Percentiles rank a stretch among this genome's conserved stretches.
These are phyloP conservation scores for Candolleomyces eurysporus DNA, from an alignment of 768 basidiomycete species.

Conservation along the genomic window DNA sequence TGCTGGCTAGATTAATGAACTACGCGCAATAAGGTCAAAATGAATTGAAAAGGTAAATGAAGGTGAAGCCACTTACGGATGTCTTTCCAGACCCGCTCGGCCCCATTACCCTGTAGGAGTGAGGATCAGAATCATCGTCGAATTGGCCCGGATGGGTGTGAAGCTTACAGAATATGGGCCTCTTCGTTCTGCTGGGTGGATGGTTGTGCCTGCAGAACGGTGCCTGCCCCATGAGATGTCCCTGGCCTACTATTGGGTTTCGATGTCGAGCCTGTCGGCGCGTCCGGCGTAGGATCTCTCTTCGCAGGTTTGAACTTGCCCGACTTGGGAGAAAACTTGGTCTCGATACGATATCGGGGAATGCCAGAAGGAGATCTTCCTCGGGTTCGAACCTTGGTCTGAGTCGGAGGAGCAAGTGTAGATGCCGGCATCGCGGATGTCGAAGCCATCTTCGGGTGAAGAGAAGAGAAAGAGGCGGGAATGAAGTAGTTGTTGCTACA, in stretches of 20 bases:
- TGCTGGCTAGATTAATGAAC: conserved; percentile 25
- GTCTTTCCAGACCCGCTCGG: conserved; percentile 16
- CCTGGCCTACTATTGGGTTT: neutral
- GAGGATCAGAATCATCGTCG: neutral
- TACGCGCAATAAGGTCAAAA: conserved; percentile 1
- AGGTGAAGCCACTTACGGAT: conserved; percentile 5
- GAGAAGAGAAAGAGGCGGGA: no score
- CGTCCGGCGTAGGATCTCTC: neutral
- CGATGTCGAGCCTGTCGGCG: neutral
- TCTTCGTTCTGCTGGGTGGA: neutral
- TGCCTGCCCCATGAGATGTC: neutral
- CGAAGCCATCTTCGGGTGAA: no score
- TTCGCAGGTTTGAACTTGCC: neutral
- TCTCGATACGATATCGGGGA: neutral
- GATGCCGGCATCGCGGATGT: no score
- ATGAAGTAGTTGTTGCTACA: no score
- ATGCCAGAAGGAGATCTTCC: neutral
- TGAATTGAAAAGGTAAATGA: neutral
- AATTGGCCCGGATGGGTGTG: neutral
- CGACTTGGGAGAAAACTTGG: neutral
- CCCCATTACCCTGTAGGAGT: conserved; percentile 8
- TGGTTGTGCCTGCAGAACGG: neutral
- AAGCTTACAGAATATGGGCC: neutral
- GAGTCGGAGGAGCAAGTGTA: neutral
- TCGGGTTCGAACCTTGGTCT: neutral